Conservation (phyloP, 257 asterid species). For the Rubia yunnanensis region DNA sequence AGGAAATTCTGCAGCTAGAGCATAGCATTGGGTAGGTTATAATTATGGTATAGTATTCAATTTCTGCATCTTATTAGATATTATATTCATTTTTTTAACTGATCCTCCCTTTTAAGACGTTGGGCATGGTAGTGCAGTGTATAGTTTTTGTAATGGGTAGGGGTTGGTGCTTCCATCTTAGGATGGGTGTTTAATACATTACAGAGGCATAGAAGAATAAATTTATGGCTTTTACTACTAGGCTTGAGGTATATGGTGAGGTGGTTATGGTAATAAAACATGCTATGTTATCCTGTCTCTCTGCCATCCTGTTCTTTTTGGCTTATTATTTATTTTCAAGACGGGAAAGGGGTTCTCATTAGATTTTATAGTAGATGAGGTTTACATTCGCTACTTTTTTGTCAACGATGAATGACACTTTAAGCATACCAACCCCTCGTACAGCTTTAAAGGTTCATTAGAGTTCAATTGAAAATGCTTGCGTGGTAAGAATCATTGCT, state of each 20-base stretch:
- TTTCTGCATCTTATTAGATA: not conserved
- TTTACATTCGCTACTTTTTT: not conserved
- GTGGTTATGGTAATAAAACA: not conserved
- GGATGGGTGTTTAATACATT: not conserved
- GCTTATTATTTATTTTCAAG: not conserved
- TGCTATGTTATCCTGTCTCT: not conserved
- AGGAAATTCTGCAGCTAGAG: not conserved
- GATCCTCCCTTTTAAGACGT: constrained; percentile 1
- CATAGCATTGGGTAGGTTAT: not conserved
- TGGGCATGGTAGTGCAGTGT: constrained; percentile 7
- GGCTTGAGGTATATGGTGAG: constrained; percentile 1
- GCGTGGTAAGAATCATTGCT: no score
- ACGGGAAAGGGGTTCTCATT: not conserved
- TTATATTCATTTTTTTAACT: constrained; percentile 11
- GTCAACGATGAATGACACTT: no score
- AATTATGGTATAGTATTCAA: not conserved
- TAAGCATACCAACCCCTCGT: no score
- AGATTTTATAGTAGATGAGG: not conserved
- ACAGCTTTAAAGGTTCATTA: no score
- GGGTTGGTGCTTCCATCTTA: not conserved
- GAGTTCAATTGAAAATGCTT: no score
- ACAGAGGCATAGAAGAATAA: constrained; percentile 1
- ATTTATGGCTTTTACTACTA: not conserved
- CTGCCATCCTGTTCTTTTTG: not conserved
- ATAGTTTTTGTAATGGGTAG: constrained; percentile 1